Conservation (phyloP, 768 basidiomycete species). For the Lentinula edodes region DNA sequence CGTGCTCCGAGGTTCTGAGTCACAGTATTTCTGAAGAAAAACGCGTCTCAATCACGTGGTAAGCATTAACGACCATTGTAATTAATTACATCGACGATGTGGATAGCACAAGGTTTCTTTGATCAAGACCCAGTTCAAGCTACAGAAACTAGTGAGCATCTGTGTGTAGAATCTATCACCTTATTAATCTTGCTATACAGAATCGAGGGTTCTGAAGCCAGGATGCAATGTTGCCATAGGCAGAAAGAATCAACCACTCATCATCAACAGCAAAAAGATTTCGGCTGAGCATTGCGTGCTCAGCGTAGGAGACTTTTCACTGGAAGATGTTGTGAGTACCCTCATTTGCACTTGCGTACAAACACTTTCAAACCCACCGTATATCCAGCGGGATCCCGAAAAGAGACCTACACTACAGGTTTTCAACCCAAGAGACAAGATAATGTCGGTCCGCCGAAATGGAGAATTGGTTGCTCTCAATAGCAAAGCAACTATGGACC, state of each 20-base stretch:
- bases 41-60: background rate
- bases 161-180: background rate
- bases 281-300: conserved; percentile 59
- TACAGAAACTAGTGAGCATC: background rate
- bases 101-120: background rate
- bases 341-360: background rate
- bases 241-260: conserved; percentile 46
- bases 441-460: conserved; percentile 35
- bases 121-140: background rate
- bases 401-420: conserved; percentile 44
- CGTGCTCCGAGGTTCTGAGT: no score
- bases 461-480: conserved; percentile 28
- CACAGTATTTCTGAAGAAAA: background rate
- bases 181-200: background rate
- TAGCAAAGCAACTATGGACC: conserved; percentile 27
- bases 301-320: conserved; percentile 43
- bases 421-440: conserved; percentile 42
- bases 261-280: conserved; percentile 57
- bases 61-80: background rate
- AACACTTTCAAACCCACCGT: background rate
- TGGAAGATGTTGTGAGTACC: conserved; percentile 50
- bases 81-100: background rate
- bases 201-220: conserved; percentile 57
- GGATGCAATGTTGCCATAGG: conserved; percentile 50
- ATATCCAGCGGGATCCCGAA: conserved; percentile 41